phyloP scores from a whole-genome alignment of 2,329 filamentous ascomycete species.

The Lachnellula occidentalis region DNA sequence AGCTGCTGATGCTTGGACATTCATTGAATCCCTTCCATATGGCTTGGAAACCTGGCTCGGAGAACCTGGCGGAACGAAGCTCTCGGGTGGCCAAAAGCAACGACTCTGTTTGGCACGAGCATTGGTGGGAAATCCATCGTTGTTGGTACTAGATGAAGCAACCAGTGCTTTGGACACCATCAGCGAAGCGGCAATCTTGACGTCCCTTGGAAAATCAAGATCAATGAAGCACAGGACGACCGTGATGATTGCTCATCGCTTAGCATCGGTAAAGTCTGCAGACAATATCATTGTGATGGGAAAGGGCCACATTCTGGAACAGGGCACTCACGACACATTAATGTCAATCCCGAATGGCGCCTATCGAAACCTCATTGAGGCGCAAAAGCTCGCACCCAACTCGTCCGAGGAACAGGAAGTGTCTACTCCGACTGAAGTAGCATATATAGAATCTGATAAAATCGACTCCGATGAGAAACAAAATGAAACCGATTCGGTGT shows the following conservation, averaged over 20 bases:
- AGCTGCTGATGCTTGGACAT: slow-evolving; percentile 53
- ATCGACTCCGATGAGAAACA: not conserved
- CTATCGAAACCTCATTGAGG: slow-evolving; percentile 33
- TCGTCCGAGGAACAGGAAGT: not conserved
- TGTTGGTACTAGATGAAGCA: slow-evolving; percentile 57
- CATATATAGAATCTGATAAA: not conserved
- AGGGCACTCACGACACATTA: slow-evolving; percentile 34
- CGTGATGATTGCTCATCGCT: slow-evolving; percentile 37
- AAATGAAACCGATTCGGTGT: not conserved
- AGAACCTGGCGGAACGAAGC: slow-evolving; percentile 43
- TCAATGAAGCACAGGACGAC: slow-evolving; percentile 33
- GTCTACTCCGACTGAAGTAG: not conserved
- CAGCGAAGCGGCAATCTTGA: slow-evolving; percentile 50
- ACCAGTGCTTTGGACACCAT: slow-evolving; percentile 55
- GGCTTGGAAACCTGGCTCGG: slow-evolving; percentile 47
- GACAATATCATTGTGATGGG: slow-evolving; percentile 38
- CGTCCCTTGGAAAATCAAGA: slow-evolving; percentile 29
- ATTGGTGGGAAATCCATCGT: slow-evolving; percentile 49
- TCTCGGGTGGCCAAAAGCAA: slow-evolving; percentile 55
- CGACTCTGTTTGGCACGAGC: slow-evolving; percentile 54
- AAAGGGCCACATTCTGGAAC: slow-evolving; percentile 34
- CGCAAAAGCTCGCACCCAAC: slow-evolving; percentile 14
- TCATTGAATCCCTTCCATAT: slow-evolving; percentile 48
- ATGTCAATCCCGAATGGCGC: slow-evolving; percentile 40
- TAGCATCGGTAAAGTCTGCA: slow-evolving; percentile 36